phyloP scores from a whole-genome alignment of 192 early-diverging fungal species.

The Diversispora epigaea region DNA sequence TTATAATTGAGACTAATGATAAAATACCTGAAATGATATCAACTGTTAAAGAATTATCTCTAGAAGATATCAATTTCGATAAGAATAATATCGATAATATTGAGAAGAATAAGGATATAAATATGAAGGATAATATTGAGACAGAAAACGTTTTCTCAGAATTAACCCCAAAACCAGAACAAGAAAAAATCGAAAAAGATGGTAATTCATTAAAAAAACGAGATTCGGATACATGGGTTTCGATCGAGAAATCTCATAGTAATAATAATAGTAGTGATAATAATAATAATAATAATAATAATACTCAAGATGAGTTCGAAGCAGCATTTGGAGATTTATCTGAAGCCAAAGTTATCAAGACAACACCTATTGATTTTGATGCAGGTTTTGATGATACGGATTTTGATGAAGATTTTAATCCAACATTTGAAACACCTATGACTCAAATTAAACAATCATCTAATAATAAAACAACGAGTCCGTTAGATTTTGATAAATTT shows the following conservation, averaged over 20 bases:
- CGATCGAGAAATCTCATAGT: slow-evolving; percentile 11
- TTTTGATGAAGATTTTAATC: slow-evolving; percentile 24
- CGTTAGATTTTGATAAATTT: slow-evolving; percentile 28
- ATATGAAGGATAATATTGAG: too few species aligned
- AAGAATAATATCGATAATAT: too few species aligned
- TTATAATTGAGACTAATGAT: background rate
- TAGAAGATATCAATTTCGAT: too few species aligned
- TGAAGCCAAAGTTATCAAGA: slow-evolving; percentile 16
- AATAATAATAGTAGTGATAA: too few species aligned
- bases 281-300: background rate
- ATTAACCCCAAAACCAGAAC: background rate
- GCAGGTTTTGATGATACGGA: slow-evolving; percentile 14
- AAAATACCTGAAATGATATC: too few species aligned
- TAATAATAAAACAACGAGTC: background rate
- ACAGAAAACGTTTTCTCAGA: background rate
- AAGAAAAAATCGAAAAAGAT: background rate
- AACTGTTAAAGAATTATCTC: too few species aligned
- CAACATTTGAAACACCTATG: slow-evolving; percentile 17
- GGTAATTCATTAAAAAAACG: background rate
- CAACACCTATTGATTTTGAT: slow-evolving; percentile 28
- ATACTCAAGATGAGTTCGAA: slow-evolving; percentile 17
- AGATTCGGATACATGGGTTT: slow-evolving; percentile 5
- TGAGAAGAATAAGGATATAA: too few species aligned
- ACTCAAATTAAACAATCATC: background rate
- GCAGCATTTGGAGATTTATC: slow-evolving; percentile 21